Conservation (phyloP, 192 early-diverging fungal genomes). For the Entomortierella beljakovae region DNA sequence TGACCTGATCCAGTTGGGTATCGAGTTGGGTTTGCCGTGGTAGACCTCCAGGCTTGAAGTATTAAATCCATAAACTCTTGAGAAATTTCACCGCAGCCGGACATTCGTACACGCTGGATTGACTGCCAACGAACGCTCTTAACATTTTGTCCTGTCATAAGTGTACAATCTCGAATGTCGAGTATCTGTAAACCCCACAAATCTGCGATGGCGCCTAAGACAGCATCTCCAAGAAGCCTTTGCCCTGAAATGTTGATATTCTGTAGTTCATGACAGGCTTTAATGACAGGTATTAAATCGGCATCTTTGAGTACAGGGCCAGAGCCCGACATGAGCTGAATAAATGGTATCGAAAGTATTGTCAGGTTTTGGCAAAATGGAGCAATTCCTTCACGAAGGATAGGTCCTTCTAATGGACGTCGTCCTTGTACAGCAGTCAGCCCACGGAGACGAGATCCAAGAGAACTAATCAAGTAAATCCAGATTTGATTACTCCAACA, state of each 20-base stretch:
- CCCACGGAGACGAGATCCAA: slow-evolving; percentile 33
- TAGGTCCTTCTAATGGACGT: slow-evolving; percentile 32
- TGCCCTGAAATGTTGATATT: slow-evolving; percentile 39
- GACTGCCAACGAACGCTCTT: slow-evolving; percentile 49
- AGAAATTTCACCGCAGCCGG: slow-evolving; percentile 41
- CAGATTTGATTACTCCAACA: slow-evolving; percentile 54
- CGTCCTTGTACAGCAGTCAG: slow-evolving; percentile 41
- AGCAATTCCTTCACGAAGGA: slow-evolving; percentile 37
- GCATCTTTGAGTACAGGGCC: slow-evolving; percentile 27
- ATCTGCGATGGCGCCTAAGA: slow-evolving; percentile 34
- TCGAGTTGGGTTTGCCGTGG: not conserved
- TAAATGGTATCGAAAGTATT: slow-evolving; percentile 44
- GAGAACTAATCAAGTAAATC: slow-evolving; percentile 37
- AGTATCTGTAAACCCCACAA: slow-evolving; percentile 45
- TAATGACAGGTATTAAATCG: slow-evolving; percentile 51
- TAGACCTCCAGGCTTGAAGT: slow-evolving; percentile 35
- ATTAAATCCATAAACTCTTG: slow-evolving; percentile 51
- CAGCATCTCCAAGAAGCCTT: slow-evolving; percentile 28
- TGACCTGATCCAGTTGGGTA: not conserved
- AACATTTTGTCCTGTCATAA: slow-evolving; percentile 35
- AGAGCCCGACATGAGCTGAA: slow-evolving; percentile 40
- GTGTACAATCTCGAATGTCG: slow-evolving; percentile 38
- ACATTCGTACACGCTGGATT: slow-evolving; percentile 45
- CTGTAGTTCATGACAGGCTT: slow-evolving; percentile 42
- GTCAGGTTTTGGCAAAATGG: slow-evolving; percentile 43